Evolutionary conservation across 176 grass and related monocot genomes (phyloP).

Genomic region (Microstegium vimineum): DNA sequence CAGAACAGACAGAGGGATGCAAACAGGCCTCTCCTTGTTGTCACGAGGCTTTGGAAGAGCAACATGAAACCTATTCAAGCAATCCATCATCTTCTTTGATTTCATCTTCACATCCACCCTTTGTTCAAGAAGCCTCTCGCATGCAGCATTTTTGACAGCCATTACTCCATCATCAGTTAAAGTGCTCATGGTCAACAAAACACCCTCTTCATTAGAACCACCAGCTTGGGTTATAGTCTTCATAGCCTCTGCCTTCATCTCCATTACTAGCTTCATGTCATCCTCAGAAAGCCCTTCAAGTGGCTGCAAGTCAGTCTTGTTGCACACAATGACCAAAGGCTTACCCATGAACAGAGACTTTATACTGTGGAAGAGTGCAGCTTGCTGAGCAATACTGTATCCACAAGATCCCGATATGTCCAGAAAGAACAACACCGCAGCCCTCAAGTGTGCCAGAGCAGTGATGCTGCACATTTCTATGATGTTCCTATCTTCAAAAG

Average conservation of each 20-base stretch:
- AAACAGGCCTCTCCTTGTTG: constrained; percentile 53
- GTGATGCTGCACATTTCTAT: constrained; percentile 64
- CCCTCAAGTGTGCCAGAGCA: constrained; percentile 53
- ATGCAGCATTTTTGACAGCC: constrained; percentile 62
- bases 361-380: constrained; percentile 78
- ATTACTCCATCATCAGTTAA: constrained; percentile 79
- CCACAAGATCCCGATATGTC: constrained; percentile 83
- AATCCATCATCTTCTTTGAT: constrained; percentile 63
- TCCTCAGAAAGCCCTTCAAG: constrained; percentile 62
- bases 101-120: constrained; percentile 62
- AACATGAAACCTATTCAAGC: constrained; percentile 74
- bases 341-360: constrained; percentile 85
- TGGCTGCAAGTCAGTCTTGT: constrained; percentile 74
- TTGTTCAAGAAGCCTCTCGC: constrained; percentile 57
- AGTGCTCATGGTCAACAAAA: constrained; percentile 73
- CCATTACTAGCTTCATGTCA: constrained; percentile 68
- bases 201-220: constrained; percentile 61
- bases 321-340: constrained; percentile 71
- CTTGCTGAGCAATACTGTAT: constrained; percentile 68
- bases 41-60: constrained; percentile 78
- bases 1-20: constrained; percentile 41
- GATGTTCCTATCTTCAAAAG: constrained; percentile 60
- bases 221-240: constrained; percentile 47
- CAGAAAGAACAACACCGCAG: constrained; percentile 60
- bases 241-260: constrained; percentile 57